Evolutionary conservation across 257 asterid genomes (phyloP), one percentile per base, ranked within the genome.

Genomic region (Petrea volubilis): DNA sequence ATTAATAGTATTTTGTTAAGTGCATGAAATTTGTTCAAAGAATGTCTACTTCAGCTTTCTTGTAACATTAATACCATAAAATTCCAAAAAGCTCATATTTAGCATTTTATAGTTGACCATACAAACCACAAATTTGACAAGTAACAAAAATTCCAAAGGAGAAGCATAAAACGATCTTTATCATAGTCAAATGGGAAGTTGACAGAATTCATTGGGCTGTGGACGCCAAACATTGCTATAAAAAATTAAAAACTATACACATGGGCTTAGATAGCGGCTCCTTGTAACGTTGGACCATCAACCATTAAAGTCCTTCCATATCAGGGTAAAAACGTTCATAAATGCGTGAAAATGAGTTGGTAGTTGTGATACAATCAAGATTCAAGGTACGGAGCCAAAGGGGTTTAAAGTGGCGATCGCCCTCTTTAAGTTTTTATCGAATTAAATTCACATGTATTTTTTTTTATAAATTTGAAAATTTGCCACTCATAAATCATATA

Each of bases 311-410:
- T 46, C 62, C 25, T 68, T 49, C 17, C 28, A n/a, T 29, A 15
- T 56, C 73, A 29, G 53, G 60, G 29, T 44, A 53, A 18, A 15
- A 65, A 56, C 24, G 43, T 46, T 29, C 29, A 59, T 70, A 64
- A 77, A 76, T 76, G 69, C 64, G 57, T 63, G 80, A 76, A 63
- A 70, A 75, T 3, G 73, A 70, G 46, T 17, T 38, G 70, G 75
- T 49, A 60, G 60, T 40, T 70, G 58, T 21, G 10, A 28, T 33
- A n/a, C 14, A 71, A 1, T 13, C 55, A 53, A 67, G 12, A 51
- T 18, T n/a, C n/a, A n/a, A n/a, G n/a, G n/a, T n/a, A n/a, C n/a
- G n/a, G n/a, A n/a, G n/a, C n/a, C n/a, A n/a, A n/a, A n/a, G n/a
- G n/a, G n/a, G n/a, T n/a, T n/a, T n/a, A n/a, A n/a, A n/a, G n/a